A percentile compares a stretch with the other conserved stretches of the same genome.
Conservation (phyloP, 202 grass and related monocot genomes). For the Sporobolus alterniflorus region DNA sequence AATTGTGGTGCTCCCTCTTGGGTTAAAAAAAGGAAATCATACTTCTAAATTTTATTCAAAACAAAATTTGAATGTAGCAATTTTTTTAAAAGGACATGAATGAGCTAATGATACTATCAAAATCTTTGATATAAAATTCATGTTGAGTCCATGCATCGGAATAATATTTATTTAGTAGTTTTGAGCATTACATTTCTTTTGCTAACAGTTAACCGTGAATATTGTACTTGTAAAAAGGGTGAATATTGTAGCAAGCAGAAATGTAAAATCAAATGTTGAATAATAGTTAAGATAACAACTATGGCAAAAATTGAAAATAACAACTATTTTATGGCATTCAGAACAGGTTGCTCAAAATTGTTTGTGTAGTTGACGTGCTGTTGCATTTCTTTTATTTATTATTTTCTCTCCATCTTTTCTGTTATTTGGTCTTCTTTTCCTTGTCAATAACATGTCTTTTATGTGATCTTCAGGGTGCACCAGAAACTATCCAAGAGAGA, state of each 20-base stretch:
- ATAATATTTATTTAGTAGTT: background rate
- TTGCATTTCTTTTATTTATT: background rate
- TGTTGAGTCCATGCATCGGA: background rate
- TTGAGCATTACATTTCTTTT: background rate
- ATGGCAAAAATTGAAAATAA: background rate
- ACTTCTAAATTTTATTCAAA: background rate
- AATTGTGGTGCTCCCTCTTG: background rate
- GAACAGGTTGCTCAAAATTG: background rate
- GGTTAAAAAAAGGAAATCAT: background rate
- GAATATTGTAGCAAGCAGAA: background rate
- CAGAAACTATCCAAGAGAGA: conserved; percentile 98
- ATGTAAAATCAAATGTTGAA: background rate
- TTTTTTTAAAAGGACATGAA: background rate
- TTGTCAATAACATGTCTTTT: background rate
- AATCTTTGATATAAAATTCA: conserved; percentile 1
- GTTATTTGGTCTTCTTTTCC: background rate
- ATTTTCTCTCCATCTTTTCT: background rate
- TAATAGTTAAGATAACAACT: background rate
- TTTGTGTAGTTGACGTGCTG: background rate
- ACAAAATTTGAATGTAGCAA: background rate
- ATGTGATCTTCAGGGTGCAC: conserved; percentile 77
- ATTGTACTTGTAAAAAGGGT: too few species aligned
- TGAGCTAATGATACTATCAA: conserved; percentile 11
- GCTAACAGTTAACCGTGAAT: background rate
- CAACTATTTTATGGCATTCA: background rate